Evolutionary conservation across 352 stramenopile genomes (phyloP), one percentile per base, ranked within the genome.

Genomic region (Phytophthora sansomeana): DNA sequence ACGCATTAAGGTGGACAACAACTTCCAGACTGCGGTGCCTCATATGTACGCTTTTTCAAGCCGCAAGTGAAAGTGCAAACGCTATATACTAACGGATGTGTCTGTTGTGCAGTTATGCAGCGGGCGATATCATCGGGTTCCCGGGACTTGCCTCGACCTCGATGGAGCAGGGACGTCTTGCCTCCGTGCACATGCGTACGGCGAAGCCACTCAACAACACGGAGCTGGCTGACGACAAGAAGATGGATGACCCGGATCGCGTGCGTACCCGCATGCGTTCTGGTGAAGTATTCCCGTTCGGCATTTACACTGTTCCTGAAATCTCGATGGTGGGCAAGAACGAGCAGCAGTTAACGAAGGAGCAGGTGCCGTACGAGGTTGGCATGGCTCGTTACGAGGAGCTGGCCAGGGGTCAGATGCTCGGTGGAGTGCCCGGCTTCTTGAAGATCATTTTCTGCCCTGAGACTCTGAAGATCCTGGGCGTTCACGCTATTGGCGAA

Each of bases 291-390:
- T 93, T 91, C 70, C 88, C 88, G 6, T 96, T 93, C 54, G 88
- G 88, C 6, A 96, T 96, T 62, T 96, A 96, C 75, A 96, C 88
- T 17, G 78, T 96, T 19, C 88, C 88, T 6, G 88, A 95, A 66
- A 96, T 96, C 67, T 94, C 85, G 35, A 96, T 96, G 88, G 84
- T 96, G 30, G 88, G 88, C 58, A 93, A 96, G 81, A 95, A 90
- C 53, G 88, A 96, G 67, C 85, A 96, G 69, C 88, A 96, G 67
- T 49, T 96, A 24, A 96, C 86, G 24, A 78, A 80, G 44, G 83
- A 96, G 56, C 73, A 77, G 55, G 66, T 91, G 26, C 80, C 81
- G 38, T 95, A 95, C 64, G 86, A 95, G 60, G 80, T 93, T 28
- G 88, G 86, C 29, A 58, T 94, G 26, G 85, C 87, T 47, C 81